Conservation (phyloP, 495 filamentous ascomycete genomes). For the Podospora anserina region DNA sequence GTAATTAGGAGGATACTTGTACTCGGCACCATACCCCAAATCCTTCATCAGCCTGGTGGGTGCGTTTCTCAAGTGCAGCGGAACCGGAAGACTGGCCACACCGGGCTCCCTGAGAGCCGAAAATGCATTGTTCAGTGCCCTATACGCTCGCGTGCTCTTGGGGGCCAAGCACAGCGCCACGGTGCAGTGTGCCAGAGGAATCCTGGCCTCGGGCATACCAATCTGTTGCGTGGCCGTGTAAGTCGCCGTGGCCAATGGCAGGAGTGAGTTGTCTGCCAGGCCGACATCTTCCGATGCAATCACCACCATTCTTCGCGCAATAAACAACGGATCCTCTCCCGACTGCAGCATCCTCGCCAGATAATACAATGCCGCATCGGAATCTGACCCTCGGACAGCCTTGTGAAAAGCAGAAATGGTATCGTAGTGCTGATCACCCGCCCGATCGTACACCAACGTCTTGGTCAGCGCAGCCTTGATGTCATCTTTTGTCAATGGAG, state of each 20-base stretch:
- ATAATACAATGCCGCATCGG: constrained; percentile 89
- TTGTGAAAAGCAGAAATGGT: constrained; percentile 98
- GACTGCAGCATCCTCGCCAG: constrained; percentile 93
- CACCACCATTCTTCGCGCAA: constrained; percentile 87
- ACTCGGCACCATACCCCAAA: constrained; percentile 81
- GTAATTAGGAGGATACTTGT: constrained; percentile 96
- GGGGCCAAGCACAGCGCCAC: constrained; percentile 77
- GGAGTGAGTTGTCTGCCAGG: constrained; percentile 80
- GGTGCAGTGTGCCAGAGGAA: constrained; percentile 82
- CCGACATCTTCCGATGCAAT: constrained; percentile 91
- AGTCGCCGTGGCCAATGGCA: constrained; percentile 77
- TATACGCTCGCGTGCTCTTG: constrained; percentile 84
- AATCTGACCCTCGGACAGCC: constrained; percentile 78
- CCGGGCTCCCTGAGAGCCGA: constrained; percentile 73
- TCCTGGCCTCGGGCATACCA: constrained; percentile 90
- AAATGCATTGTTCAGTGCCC: constrained; percentile 75
- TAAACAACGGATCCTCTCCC: constrained; percentile 89
- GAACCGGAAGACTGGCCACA: constrained; percentile 72
- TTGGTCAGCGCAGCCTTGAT: constrained; percentile 80
- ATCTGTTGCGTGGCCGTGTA: constrained; percentile 84
- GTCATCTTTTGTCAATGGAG: constrained; percentile 54
- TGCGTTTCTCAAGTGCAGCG: constrained; percentile 85
- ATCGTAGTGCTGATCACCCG: constrained; percentile 94
- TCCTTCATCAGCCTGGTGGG: constrained; percentile 92
- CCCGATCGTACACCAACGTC: constrained; percentile 90